phyloP scores from a whole-genome alignment of 2,329 filamentous ascomycete species.

The Fusarium sp. region DNA sequence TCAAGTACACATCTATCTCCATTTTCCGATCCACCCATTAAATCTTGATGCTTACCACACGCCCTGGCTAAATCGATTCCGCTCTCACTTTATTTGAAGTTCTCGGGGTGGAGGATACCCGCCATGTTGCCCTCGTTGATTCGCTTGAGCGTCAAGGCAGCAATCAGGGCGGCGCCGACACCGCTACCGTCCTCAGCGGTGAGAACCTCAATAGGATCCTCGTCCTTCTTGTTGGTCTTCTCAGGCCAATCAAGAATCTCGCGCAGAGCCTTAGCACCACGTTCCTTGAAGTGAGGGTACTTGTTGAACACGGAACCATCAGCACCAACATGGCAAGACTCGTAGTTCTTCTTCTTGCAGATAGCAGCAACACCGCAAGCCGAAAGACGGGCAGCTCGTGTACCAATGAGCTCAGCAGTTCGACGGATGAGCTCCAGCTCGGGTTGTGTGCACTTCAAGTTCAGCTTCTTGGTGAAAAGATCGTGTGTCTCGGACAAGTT shows the following conservation, averaged over 20 bases:
- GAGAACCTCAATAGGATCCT: conserved; percentile 88
- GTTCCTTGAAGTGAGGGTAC: conserved; percentile 96
- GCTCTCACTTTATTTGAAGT: conserved; percentile 57
- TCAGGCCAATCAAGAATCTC: conserved; percentile 95
- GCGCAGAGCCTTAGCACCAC: conserved; percentile 87
- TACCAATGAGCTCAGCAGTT: conserved; percentile 93
- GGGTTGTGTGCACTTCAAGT: conserved; percentile 75
- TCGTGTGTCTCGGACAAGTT: conserved; percentile 91
- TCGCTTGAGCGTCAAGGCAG: conserved; percentile 74
- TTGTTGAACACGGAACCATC: conserved; percentile 99
- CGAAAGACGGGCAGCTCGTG: conserved; percentile 90
- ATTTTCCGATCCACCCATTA: conserved; percentile 35
- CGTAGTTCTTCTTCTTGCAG: conserved; percentile 93
- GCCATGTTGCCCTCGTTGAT: conserved; percentile 72
- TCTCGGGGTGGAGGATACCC: conserved; percentile 73
- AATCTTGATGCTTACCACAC: conserved; percentile 27
- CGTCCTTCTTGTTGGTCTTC: conserved; percentile 74
- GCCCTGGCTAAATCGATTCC: conserved; percentile 15
- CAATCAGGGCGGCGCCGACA: conserved; percentile 97
- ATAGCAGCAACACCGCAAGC: conserved; percentile 96
- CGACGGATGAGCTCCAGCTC: conserved; percentile 92
- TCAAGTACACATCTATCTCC: conserved; percentile 40
- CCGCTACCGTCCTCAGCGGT: conserved; percentile 95
- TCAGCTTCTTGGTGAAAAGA: conserved; percentile 80
- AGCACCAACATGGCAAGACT: conserved; percentile 91